Evolutionary conservation across 2,329 filamentous ascomycete genomes (phyloP).

Genomic region (Amylocarpus encephaloides): DNA sequence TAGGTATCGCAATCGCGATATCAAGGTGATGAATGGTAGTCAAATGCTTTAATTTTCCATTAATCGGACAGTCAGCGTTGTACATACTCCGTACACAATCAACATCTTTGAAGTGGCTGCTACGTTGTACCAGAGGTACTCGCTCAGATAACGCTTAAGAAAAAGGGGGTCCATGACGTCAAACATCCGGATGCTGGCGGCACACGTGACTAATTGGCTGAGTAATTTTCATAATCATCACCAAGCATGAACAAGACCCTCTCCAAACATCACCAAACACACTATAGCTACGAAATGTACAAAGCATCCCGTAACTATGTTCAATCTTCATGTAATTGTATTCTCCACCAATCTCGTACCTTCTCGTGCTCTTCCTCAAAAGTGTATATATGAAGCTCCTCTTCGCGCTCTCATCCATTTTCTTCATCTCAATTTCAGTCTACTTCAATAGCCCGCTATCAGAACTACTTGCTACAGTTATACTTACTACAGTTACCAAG

Average conservation of each 20-base stretch:
- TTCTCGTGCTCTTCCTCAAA: conserved; percentile 16
- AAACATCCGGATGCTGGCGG: no score
- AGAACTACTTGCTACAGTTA: conserved; percentile 21
- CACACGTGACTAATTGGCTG: background rate
- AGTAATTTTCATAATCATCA: no score
- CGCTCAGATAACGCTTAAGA: no score
- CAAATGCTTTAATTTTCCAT: no score
- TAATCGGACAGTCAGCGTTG: no score
- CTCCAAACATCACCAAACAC: background rate
- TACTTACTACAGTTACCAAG: conserved; percentile 5
- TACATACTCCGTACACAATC: no score
- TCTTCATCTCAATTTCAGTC: conserved; percentile 30
- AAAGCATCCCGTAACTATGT: conserved; percentile 17
- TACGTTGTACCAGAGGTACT: no score
- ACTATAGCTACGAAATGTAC: conserved; percentile 4
- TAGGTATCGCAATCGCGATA: no score
- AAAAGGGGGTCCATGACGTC: no score
- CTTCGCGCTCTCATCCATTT: conserved; percentile 27
- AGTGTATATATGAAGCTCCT: conserved; percentile 32
- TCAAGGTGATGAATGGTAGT: no score
- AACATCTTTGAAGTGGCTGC: no score
- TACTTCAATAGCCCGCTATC: conserved; percentile 23
- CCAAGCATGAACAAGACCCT: no score
- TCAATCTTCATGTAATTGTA: conserved; percentile 17
- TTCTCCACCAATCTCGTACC: conserved; percentile 21